phyloP scores from a whole-genome alignment of 1,284 basidiomycete genomes.

The Athelia psychrophila region DNA sequence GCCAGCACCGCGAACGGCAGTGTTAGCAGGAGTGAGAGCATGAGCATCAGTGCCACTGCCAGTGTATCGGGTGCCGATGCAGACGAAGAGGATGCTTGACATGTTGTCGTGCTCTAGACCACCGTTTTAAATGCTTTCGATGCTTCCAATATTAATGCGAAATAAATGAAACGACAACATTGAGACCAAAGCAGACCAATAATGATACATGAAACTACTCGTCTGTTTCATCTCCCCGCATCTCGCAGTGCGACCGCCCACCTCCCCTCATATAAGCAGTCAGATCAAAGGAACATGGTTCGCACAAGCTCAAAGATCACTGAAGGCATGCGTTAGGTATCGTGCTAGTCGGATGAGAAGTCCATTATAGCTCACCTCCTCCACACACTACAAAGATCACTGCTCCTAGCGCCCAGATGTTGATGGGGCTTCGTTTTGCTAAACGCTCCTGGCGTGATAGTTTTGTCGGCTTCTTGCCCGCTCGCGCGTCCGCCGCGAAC shows the following conservation, averaged over 20 bases:
- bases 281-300: constrained; percentile 55
- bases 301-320: constrained; percentile 71
- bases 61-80: constrained; percentile 40
- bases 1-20: constrained; percentile 17
- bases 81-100: constrained; percentile 30
- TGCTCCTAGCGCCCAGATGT: constrained; percentile 65
- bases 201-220: constrained; percentile 1
- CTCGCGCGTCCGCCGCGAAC: constrained; percentile 66
- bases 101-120: constrained; percentile 15
- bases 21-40: constrained; percentile 46
- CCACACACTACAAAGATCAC: constrained; percentile 73
- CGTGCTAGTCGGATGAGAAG: constrained; percentile 4
- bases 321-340: constrained; percentile 24
- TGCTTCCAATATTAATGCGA: constrained; percentile 13
- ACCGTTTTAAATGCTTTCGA: neutral
- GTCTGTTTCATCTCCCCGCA: neutral
- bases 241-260: neutral
- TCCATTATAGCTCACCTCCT: constrained; percentile 53
- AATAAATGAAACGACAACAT: constrained; percentile 4
- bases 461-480: constrained; percentile 73
- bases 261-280: constrained; percentile 15
- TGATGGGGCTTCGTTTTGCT: constrained; percentile 68
- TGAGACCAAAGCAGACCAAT: constrained; percentile 2
- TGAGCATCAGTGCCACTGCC: constrained; percentile 44
- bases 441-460: constrained; percentile 68